Base-by-base conservation (phyloP, 441 rosid species). In the Pelargonium cotyledonis region DNA sequence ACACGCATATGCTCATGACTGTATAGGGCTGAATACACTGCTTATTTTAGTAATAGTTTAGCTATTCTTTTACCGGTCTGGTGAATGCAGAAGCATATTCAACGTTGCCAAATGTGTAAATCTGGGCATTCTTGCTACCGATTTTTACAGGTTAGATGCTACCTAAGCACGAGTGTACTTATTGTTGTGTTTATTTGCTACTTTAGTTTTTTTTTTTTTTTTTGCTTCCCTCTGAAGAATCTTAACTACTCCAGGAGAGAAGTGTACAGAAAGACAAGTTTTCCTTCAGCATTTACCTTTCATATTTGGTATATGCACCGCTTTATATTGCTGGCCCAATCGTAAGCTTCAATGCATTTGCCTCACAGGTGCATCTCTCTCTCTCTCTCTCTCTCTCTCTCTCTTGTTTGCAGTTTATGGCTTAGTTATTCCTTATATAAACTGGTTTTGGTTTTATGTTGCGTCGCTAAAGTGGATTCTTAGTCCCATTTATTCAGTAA, bases 311-410 rank as follows among this genome's bases (percentile, higher is more conserved):
- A 57, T 91, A 87, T 84, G 94, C 96, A 53, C 97, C 99, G 1
- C 86, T 95, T 63, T 95, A 91, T 78, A 80, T 95, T 78, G 91
- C 96, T 23, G 99, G 99, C 16, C 99, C 97, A 71, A 86, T 91
- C 73, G 78, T 87, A 69, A 89, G 91, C 85, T 95, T 95, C 85
- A 95, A 95, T 75, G 91, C 97, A 73, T 91, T 88, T 81, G 88
- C 86, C 55, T 90, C 96, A 35, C 99, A 94, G 99, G 99, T 94
- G 10, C 75, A 78, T 60, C 62, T 29, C 74, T 75, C 73, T 68
- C n/a, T 9, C 65, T 35, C 31, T 38, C n/a, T 9, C 65, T 35
- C 31, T 38, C 65, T 18, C 46, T 65, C 19, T 70, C 63, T 65
- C 41, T 70, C 12, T 16, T 41, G 29, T 26, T 21, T 72, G 12